phyloP scores from a whole-genome alignment of 2,329 filamentous ascomycete genomes.

The Penicillium hordei region DNA sequence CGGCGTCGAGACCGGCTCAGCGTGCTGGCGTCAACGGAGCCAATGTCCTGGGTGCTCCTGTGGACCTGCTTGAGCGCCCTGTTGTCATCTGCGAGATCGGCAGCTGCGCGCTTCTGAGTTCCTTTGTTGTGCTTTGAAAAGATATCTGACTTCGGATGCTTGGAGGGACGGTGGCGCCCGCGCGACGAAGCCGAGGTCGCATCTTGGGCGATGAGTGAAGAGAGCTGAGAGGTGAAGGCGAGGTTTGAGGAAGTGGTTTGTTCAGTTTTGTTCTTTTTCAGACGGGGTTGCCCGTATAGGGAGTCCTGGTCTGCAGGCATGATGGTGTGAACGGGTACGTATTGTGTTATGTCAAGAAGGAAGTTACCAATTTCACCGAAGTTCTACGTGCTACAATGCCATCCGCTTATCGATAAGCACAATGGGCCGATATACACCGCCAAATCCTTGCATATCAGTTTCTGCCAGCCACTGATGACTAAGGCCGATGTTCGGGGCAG shows the following conservation, averaged over 20 bases:
- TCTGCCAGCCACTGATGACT: neutral
- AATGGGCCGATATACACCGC: constrained; percentile 1
- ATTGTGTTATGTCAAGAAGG: neutral
- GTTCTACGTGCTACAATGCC: neutral
- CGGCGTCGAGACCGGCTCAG: constrained; percentile 70
- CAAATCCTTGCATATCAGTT: neutral
- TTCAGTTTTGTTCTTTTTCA: constrained; percentile 56
- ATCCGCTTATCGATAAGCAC: constrained; percentile 6
- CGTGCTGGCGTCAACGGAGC: constrained; percentile 56
- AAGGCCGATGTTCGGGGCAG: constrained; percentile 12
- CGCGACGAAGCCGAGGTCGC: constrained; percentile 45
- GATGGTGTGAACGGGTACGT: neutral
- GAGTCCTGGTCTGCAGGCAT: constrained; percentile 30
- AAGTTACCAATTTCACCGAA: neutral
- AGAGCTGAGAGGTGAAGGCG: constrained; percentile 84
- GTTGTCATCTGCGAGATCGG: constrained; percentile 54
- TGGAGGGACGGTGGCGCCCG: constrained; percentile 45
- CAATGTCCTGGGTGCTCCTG: constrained; percentile 60
- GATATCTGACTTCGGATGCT: constrained; percentile 62
- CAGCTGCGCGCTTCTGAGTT: constrained; percentile 61
- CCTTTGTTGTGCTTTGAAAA: constrained; percentile 67
- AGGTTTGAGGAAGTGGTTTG: constrained; percentile 67
- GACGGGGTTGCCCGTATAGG: constrained; percentile 73
- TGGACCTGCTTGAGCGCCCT: constrained; percentile 62
- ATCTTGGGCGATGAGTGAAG: constrained; percentile 69